Base-by-base conservation (phyloP, 1,139 yeast genomes). In the Spathaspora sp. region DNA sequence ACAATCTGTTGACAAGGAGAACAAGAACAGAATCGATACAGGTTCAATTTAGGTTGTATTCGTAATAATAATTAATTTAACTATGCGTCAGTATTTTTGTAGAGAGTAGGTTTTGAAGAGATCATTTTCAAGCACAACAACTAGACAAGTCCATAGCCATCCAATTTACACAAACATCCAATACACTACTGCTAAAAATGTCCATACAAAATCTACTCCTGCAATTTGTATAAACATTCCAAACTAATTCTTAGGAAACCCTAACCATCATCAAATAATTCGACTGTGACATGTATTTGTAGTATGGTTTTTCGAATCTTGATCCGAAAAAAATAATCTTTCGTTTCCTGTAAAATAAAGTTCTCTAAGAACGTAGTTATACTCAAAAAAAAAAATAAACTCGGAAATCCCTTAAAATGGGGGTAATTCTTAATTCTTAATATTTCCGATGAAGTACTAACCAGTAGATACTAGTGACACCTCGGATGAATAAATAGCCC, bases 21-120 rank as follows among this genome's bases (percentile, higher is more conserved):
- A 26, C 17, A 31, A 25, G 11, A 24, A 38, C 16, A 42, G 24
- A 4, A 37, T 43, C 15, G 24, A 17, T 18, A 43, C 38, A 38
- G 31, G 25, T 20, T 20, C 23, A 20, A 20, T 20, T 20, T 20
- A 20, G 23, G 23, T 20, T n/a, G 7, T 20, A 20, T 20, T 20
- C 7, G 23, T 20, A 20, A 20, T 20, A 20, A 20, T 20, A 20
- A 7, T 20, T 20, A 20, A 20, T 20, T 20, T 20, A n/a, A n/a
- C n/a, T 20, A 7, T 20, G 23, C 23, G 23, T 20, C n/a, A n/a
- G n/a, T n/a, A n/a, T n/a, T n/a, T n/a, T n/a, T n/a, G n/a, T n/a
- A n/a, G n/a, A n/a, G n/a, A n/a, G n/a, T n/a, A n/a, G n/a, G n/a
- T n/a, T n/a, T n/a, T n/a, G n/a, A n/a, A n/a, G n/a, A n/a, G n/a